Percentiles rank a stretch among this genome's conserved stretches.
Conservation (phyloP, 164 flowering plant genomes). For the Santalum album region DNA sequence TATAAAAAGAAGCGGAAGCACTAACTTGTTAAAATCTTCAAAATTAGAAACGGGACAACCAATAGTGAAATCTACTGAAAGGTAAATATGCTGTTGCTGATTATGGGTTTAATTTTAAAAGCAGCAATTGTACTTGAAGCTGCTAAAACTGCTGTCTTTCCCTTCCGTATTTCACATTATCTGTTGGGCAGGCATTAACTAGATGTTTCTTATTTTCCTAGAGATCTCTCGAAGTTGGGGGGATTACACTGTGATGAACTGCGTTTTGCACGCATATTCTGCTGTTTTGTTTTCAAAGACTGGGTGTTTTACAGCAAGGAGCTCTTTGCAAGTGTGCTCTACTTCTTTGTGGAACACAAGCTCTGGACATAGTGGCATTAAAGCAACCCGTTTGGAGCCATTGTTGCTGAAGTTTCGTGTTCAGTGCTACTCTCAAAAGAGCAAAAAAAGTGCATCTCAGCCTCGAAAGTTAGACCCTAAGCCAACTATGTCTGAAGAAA, state of each 20-base stretch:
- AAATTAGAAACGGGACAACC: too few species aligned
- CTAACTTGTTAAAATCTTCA: too few species aligned
- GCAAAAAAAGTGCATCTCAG: conserved; percentile 12
- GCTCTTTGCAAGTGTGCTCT: conserved; percentile 4
- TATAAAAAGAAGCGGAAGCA: too few species aligned
- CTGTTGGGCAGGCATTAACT: too few species aligned
- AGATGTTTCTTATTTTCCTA: not conserved
- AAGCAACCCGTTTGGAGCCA: conserved; percentile 17
- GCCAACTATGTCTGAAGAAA: conserved; percentile 39
- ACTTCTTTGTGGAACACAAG: conserved; percentile 26
- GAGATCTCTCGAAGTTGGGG: conserved; percentile 12
- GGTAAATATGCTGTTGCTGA: too few species aligned
- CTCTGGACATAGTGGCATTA: conserved; percentile 20
- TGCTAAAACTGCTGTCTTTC: not conserved
- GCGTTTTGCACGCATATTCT: conserved; percentile 28
- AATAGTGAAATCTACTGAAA: too few species aligned
- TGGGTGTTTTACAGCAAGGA: not conserved
- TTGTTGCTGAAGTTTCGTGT: conserved; percentile 26
- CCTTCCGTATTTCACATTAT: not conserved
- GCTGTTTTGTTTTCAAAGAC: not conserved
- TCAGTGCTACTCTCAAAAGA: conserved; percentile 32
- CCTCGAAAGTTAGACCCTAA: conserved; percentile 19
- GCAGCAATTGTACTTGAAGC: too few species aligned
- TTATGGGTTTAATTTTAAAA: too few species aligned
- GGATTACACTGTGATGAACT: conserved; percentile 35